A percentile compares a stretch with the other conserved stretches of the same genome.
Conservation (phyloP, 805 yeast genomes). For the Peterozyma toletana region DNA sequence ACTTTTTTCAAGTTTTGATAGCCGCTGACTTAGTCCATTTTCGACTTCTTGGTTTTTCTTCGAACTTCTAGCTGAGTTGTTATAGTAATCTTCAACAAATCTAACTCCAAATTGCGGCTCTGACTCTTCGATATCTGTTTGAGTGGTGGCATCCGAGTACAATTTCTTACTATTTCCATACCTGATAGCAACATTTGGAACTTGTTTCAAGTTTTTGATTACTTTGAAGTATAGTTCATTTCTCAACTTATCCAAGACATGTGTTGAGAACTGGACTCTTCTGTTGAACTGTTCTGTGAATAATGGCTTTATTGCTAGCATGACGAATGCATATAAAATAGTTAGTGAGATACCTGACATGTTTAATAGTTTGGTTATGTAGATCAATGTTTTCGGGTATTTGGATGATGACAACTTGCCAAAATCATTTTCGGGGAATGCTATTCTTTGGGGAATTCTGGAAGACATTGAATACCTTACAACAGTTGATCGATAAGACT, state of each 20-base stretch:
- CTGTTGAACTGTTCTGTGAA: constrained; percentile 29
- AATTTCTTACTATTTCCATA: constrained; percentile 24
- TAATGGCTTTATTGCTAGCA: constrained; percentile 31
- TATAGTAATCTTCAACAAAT: background rate
- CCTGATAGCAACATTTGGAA: constrained; percentile 35
- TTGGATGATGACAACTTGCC: background rate
- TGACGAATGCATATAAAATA: constrained; percentile 21
- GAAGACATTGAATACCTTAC: too few species aligned
- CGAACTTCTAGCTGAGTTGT: background rate
- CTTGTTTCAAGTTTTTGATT: constrained; percentile 17
- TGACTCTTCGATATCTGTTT: constrained; percentile 4
- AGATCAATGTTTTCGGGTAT: constrained; percentile 20
- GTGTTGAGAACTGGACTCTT: constrained; percentile 24
- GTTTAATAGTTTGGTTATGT: constrained; percentile 22
- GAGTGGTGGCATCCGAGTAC: constrained; percentile 23
- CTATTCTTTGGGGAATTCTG: constrained; percentile 9
- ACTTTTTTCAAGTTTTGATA: background rate
- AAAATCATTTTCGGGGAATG: constrained; percentile 24
- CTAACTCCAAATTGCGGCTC: background rate
- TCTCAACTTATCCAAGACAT: constrained; percentile 21
- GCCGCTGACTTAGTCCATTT: background rate
- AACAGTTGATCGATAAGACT: too few species aligned
- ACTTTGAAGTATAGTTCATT: constrained; percentile 19
- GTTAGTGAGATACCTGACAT: constrained; percentile 26
- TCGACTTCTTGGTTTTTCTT: constrained; percentile 2